Evolutionary conservation across 768 basidiomycete genomes (phyloP), one percentile per base, ranked within the genome.

Genomic region (Phaeotremella fagi): DNA sequence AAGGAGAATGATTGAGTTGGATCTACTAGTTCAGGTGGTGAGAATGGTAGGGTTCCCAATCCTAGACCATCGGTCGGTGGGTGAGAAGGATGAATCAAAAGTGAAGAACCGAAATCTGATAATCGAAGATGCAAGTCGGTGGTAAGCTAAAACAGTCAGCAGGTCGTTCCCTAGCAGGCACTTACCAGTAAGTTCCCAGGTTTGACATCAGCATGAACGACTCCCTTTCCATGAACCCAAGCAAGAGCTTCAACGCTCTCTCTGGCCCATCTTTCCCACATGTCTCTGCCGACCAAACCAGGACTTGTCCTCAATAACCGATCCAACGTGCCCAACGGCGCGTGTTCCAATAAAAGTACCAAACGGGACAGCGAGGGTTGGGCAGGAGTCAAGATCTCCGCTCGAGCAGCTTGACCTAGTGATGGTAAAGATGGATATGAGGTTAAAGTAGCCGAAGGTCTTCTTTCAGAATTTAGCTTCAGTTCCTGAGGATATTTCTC

Each of bases 201-300:
- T 59, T 79, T 79, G 59, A 79, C 58, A 62, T 79, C 78, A 12
- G 71, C 76, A 59, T 78, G 78, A 14, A 78, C 52, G 27, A 79
- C 69, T 2, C 72, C 72, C 35, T 72, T 68, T 22, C 57, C 59
- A 48, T 78, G 76, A 35, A 71, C 63, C 70, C 70, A 76, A 6
- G 53, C 62, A 9, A 77, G 57, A 0, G 75, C 77, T 7, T 49
- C 43, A 0, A 59, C 52, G 3, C 75, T 57, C 58, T 77, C 68
- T 16, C 54, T 50, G 1, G 76, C 73, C 75, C 77, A 76, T 22
- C 59, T 55, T 24, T 54, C 50, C 69, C 70, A 75, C n/a, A 70
- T 24, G 11, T 60, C 29, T 29, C 44, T 59, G 7, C 57, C 67
- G 0, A 73, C 66, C 14, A 69, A 22, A 18, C 59, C 59, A 7